These are phyloP conservation scores for Elymus sibiricus DNA, from an alignment of 176 grass and related monocot species.

Conservation along the genomic window DNA sequence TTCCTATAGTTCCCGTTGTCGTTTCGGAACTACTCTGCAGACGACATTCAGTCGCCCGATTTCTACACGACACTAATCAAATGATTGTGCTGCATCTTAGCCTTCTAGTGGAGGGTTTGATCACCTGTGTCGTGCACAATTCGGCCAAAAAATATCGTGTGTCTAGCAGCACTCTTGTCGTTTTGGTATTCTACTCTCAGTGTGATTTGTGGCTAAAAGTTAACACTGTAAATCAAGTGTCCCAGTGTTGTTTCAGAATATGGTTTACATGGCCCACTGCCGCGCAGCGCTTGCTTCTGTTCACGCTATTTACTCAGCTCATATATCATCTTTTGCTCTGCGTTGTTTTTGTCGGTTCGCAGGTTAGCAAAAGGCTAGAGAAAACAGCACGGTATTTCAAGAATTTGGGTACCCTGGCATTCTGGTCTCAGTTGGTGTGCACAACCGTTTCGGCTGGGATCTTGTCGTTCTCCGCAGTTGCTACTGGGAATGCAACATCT, in stretches of 20 bases:
- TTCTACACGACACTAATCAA: too few species aligned
- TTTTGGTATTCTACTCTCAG: not conserved
- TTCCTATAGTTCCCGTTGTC: not conserved
- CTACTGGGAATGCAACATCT: constrained; percentile 60
- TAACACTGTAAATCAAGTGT: not conserved
- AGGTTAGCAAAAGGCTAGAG: constrained; percentile 82
- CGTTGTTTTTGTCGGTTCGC: constrained; percentile 2
- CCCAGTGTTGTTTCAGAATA: not conserved
- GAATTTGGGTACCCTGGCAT: constrained; percentile 68
- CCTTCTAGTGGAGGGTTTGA: too few species aligned
- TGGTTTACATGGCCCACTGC: not conserved
- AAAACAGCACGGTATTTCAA: constrained; percentile 76
- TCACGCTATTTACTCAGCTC: not conserved
- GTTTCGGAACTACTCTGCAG: not conserved
- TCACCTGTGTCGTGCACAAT: too few species aligned
- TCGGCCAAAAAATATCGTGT: too few species aligned
- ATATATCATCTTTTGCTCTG: not conserved
- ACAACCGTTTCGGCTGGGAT: constrained; percentile 78
- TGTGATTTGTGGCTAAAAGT: not conserved
- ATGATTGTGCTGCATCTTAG: too few species aligned
- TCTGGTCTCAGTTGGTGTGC: constrained; percentile 89
- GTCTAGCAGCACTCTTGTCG: not conserved
- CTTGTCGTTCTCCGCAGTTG: constrained; percentile 65
- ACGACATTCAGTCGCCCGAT: too few species aligned
- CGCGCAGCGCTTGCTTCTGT: not conserved